Percentiles rank a stretch among this genome's conserved stretches.
Conservation (phyloP, 371 early-diverging fungal genomes). For the Mucor racemosus region DNA sequence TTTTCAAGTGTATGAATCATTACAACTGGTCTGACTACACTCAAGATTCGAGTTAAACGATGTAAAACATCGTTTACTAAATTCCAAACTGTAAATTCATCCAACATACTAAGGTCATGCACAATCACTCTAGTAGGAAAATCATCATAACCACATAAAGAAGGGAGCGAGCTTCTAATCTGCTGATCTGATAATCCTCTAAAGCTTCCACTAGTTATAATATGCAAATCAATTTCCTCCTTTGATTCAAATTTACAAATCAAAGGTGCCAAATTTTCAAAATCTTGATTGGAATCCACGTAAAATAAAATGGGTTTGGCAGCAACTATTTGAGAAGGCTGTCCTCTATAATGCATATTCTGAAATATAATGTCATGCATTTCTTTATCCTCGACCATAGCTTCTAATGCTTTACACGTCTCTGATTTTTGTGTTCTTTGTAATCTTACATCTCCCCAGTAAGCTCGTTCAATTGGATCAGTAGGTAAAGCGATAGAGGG, state of each 20-base stretch:
- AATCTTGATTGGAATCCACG: slow-evolving; percentile 22
- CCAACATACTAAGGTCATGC: slow-evolving; percentile 27
- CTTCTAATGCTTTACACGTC: slow-evolving; percentile 5
- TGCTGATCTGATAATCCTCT: slow-evolving; percentile 14
- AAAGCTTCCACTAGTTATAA: slow-evolving; percentile 25
- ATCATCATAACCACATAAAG: slow-evolving; percentile 1
- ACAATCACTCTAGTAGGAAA: slow-evolving; percentile 8
- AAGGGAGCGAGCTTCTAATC: not conserved
- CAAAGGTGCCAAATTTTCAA: slow-evolving; percentile 22
- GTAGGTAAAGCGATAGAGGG: slow-evolving; percentile 42
- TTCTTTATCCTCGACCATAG: not conserved
- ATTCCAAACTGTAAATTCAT: not conserved
- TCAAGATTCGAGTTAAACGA: slow-evolving; percentile 25
- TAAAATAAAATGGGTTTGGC: slow-evolving; percentile 24
- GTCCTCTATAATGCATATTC: not conserved
- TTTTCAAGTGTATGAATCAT: slow-evolving; percentile 30
- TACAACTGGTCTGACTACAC: slow-evolving; percentile 25
- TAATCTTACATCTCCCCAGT: slow-evolving; percentile 28
- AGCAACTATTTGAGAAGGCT: not conserved
- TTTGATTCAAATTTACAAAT: slow-evolving; percentile 32
- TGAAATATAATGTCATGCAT: not conserved
- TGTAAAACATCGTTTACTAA: slow-evolving; percentile 13
- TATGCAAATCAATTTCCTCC: slow-evolving; percentile 24
- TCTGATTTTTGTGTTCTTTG: slow-evolving; percentile 13
- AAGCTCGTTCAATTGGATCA: slow-evolving; percentile 30